Percentiles rank a stretch among this genome's conserved stretches.
Conservation (phyloP, 2,329 filamentous ascomycete genomes). For the Talaromyces sp. region DNA sequence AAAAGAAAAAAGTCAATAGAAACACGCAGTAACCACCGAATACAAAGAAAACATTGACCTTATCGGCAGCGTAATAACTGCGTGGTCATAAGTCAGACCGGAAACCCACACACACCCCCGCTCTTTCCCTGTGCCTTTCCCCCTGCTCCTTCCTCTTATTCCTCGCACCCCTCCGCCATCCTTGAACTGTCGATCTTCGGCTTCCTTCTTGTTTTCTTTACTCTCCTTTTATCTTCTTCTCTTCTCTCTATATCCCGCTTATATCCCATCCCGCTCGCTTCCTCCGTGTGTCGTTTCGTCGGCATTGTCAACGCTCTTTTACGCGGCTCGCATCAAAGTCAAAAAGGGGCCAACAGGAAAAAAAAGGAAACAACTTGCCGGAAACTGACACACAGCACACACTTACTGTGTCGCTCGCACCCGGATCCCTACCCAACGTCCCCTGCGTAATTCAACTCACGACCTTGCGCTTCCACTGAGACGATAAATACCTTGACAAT, state of each 20-base stretch:
- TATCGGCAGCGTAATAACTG: background rate
- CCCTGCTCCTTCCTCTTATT: conserved; percentile 8
- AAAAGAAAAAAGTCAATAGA: background rate
- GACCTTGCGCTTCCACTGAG: background rate
- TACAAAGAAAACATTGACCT: background rate
- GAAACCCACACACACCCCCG: conserved; percentile 2
- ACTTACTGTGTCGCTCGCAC: conserved; percentile 1
- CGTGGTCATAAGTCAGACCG: background rate
- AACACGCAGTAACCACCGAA: background rate
- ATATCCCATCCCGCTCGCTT: conserved; percentile 1
- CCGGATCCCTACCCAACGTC: conserved; percentile 12
- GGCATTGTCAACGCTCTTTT: background rate
- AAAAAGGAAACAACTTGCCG: background rate
- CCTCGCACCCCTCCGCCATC: background rate
- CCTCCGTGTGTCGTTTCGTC: background rate
- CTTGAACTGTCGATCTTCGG: background rate
- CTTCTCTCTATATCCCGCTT: background rate
- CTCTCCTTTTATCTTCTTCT: background rate
- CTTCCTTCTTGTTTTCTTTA: background rate
- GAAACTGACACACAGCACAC: background rate
- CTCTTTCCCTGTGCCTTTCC: conserved; percentile 1
- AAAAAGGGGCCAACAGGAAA: background rate
- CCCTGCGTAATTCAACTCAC: conserved; percentile 9
- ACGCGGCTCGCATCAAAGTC: background rate
- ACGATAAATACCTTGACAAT: background rate